Evolutionary conservation across 2,329 filamentous ascomycete genomes (phyloP).

Genomic region (Aspergillus glaucus): DNA sequence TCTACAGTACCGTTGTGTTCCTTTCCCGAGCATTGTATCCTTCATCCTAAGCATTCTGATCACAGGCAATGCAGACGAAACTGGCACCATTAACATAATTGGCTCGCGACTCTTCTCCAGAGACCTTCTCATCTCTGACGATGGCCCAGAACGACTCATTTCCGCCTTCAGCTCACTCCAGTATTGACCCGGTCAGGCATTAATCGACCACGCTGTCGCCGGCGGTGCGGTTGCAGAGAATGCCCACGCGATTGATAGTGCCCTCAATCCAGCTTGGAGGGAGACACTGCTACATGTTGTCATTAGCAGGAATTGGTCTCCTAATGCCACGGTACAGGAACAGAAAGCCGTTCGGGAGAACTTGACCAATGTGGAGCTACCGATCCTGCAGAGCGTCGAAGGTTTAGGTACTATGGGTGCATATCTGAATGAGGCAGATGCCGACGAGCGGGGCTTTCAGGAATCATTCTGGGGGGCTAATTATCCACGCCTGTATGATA

Average conservation of each 20-base stretch:
- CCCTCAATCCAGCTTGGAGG: conserved; percentile 4
- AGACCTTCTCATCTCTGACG: conserved; percentile 22
- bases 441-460: conserved; percentile 36
- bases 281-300: conserved; percentile 35
- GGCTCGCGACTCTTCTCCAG: conserved; percentile 29
- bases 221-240: conserved; percentile 33
- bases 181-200: conserved; percentile 9
- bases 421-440: conserved; percentile 36
- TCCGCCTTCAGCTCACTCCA: conserved; percentile 25
- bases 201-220: conserved; percentile 27
- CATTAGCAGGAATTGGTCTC: conserved; percentile 16
- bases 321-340: conserved; percentile 16
- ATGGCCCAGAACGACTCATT: conserved; percentile 25
- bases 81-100: conserved; percentile 17
- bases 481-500: conserved; percentile 20
- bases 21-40: too few relatives aligned
- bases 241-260: background rate
- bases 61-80: conserved; percentile 14
- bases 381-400: conserved; percentile 16
- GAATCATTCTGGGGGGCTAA: conserved; percentile 35
- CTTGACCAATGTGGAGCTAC: conserved; percentile 23
- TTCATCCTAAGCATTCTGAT: conserved; percentile 9
- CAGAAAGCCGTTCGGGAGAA: conserved; percentile 32
- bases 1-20: conserved; percentile 7
- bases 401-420: conserved; percentile 19